These are phyloP conservation scores for Leccinum imitatum DNA, from an alignment of 768 basidiomycete species.

Conservation along the genomic window DNA sequence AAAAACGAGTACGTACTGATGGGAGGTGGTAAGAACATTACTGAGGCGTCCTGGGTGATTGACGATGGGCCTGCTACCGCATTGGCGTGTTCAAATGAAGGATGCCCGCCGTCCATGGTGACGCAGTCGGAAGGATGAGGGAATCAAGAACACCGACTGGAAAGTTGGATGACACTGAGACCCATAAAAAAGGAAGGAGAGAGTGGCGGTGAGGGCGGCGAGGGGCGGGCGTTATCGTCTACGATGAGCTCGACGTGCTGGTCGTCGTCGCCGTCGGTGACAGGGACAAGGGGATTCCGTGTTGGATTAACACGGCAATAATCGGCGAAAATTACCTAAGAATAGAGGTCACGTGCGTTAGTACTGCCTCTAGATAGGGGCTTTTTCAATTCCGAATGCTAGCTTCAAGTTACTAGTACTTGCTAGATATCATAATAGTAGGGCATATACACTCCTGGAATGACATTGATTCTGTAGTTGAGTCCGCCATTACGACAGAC, in stretches of 20 bases:
- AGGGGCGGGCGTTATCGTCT: slow-evolving; percentile 27
- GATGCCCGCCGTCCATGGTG: slow-evolving; percentile 32
- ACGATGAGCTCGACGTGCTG: slow-evolving; percentile 29
- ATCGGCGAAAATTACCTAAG: slow-evolving; percentile 34
- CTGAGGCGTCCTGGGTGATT: slow-evolving; percentile 20
- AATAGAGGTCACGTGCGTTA: slow-evolving; percentile 22
- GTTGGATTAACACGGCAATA: slow-evolving; percentile 31
- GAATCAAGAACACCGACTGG: slow-evolving; percentile 28
- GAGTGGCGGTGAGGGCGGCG: background rate
- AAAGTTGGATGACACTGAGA: slow-evolving; percentile 5
- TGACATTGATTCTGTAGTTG: background rate
- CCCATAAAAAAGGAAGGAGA: slow-evolving; percentile 19
- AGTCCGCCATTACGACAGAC: background rate
- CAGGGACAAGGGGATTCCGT: slow-evolving; percentile 38
- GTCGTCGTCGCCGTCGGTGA: slow-evolving; percentile 33
- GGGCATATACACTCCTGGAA: background rate
- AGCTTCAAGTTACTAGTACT: background rate
- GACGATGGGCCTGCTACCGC: slow-evolving; percentile 66
- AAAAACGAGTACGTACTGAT: slow-evolving; percentile 30
- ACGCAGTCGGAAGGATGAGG: slow-evolving; percentile 16
- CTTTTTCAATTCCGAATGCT: background rate
- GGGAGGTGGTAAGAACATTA: slow-evolving; percentile 32
- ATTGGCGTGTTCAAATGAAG: slow-evolving; percentile 39
- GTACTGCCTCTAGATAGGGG: slow-evolving; percentile 14
- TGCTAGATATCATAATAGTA: background rate